phyloP scores from a whole-genome alignment of 2,329 filamentous ascomycete species.

The Pseudocercospora crystallina region DNA sequence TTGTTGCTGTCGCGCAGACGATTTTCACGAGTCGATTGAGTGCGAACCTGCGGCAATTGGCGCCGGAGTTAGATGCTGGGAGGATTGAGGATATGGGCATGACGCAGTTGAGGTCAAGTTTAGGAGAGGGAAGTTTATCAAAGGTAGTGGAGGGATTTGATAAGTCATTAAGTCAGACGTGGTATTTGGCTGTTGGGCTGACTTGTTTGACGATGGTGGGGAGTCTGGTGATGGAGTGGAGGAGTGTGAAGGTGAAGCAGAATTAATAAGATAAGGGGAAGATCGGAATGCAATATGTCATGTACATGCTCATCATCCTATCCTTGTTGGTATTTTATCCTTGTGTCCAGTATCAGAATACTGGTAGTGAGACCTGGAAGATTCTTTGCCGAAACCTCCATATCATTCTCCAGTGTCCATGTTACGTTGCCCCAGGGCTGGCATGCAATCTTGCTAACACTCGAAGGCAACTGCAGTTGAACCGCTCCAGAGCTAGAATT shows the following conservation, averaged over 20 bases:
- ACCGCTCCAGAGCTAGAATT: conserved; percentile 8
- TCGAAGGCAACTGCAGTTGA: conserved; percentile 20
- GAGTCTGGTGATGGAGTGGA: conserved; percentile 31
- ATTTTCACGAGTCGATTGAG: conserved; percentile 24
- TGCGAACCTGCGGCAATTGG: conserved; percentile 10
- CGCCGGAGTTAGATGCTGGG: conserved; percentile 2
- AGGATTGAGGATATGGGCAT: conserved; percentile 19
- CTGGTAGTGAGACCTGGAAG: conserved; percentile 25
- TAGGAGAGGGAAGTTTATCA: conserved; percentile 13
- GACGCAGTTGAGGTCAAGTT: conserved; percentile 17
- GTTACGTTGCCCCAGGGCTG: conserved; percentile 28
- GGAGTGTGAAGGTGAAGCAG: conserved; percentile 29
- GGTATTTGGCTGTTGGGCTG: conserved; percentile 27
- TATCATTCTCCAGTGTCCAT: conserved; percentile 18
- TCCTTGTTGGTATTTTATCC: neutral
- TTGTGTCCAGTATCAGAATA: conserved; percentile 22
- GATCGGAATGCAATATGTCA: neutral
- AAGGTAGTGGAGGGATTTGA: conserved; percentile 26
- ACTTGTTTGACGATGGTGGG: conserved; percentile 28
- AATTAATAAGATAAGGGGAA: conserved; percentile 1
- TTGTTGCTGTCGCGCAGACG: conserved; percentile 20
- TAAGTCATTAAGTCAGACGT: conserved; percentile 31
- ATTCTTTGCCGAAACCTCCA: conserved; percentile 13
- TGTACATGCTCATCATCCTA: too few relatives aligned
- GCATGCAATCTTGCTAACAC: conserved; percentile 10